phyloP scores from a whole-genome alignment of 2,329 filamentous ascomycete genomes.

The Ploettnerulaceae sp. region DNA sequence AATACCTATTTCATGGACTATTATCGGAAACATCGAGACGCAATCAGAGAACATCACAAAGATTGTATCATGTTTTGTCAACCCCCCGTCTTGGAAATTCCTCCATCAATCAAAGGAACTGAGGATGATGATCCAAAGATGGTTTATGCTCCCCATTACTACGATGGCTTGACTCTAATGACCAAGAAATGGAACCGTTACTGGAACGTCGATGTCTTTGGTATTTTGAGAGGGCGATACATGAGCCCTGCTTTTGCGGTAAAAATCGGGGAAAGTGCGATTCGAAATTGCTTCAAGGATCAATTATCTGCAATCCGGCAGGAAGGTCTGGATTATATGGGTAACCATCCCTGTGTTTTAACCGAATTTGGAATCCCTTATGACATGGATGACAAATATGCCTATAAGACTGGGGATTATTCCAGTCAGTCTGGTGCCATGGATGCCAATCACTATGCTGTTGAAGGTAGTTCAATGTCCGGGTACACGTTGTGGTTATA shows the following conservation, averaged over 20 bases:
- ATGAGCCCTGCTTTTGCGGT: slow-evolving; percentile 85
- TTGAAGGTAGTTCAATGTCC: slow-evolving; percentile 78
- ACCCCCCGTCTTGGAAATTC: slow-evolving; percentile 85
- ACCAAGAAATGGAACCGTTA: slow-evolving; percentile 98
- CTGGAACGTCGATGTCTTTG: slow-evolving; percentile 96
- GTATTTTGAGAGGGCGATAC: slow-evolving; percentile 84
- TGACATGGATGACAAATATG: slow-evolving; percentile 95
- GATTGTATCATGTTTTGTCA: slow-evolving; percentile 87
- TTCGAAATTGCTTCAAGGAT: slow-evolving; percentile 86
- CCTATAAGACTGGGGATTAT: slow-evolving; percentile 94
- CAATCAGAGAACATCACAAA: slow-evolving; percentile 70
- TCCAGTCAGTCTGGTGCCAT: slow-evolving; percentile 86
- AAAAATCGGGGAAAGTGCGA: slow-evolving; percentile 87
- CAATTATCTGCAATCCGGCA: slow-evolving; percentile 78
- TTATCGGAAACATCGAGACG: slow-evolving; percentile 70
- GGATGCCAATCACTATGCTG: slow-evolving; percentile 91
- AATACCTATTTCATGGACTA: slow-evolving; percentile 88
- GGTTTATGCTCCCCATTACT: slow-evolving; percentile 92
- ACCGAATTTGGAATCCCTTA: slow-evolving; percentile 98
- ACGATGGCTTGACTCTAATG: slow-evolving; percentile 93
- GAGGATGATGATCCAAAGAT: slow-evolving; percentile 83
- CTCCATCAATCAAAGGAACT: slow-evolving; percentile 81
- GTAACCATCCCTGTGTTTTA: slow-evolving; percentile 81
- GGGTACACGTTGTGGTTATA: slow-evolving; percentile 92
- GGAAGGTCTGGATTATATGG: slow-evolving; percentile 84